Evolutionary conservation across 2,329 filamentous ascomycete genomes (phyloP).

Genomic region (Keithomyces neogunnii): DNA sequence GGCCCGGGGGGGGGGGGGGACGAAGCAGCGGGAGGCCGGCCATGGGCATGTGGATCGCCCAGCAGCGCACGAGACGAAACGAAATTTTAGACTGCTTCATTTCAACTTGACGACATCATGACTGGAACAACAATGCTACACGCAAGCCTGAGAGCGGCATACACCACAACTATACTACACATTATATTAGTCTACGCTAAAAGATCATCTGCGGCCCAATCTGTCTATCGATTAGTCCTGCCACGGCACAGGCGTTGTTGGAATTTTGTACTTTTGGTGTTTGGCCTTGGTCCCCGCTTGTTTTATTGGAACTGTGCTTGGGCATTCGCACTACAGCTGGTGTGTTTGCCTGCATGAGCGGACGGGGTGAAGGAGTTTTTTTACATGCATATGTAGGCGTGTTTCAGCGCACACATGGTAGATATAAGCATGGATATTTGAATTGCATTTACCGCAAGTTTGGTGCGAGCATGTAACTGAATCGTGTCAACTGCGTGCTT

Average conservation of each 20-base stretch:
- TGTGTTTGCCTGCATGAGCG: background rate
- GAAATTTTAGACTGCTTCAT: background rate
- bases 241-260: slow-evolving; percentile 2
- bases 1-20: background rate
- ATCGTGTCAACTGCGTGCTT: no score
- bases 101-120: background rate
- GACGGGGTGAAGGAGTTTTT: no score
- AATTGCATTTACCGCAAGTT: background rate
- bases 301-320: background rate
- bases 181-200: background rate
- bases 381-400: background rate
- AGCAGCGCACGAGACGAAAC: background rate
- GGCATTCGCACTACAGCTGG: background rate
- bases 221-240: background rate
- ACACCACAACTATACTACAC: background rate
- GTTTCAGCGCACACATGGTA: background rate
- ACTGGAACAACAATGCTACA: background rate
- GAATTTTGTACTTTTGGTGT: background rate
- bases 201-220: background rate
- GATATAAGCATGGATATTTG: background rate
- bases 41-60: background rate
- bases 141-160: background rate
- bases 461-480: background rate
- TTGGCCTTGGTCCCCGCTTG: background rate
- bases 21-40: background rate